phyloP scores from a whole-genome alignment of 108 stramenopile genomes.

The Nitzschia putrida region DNA sequence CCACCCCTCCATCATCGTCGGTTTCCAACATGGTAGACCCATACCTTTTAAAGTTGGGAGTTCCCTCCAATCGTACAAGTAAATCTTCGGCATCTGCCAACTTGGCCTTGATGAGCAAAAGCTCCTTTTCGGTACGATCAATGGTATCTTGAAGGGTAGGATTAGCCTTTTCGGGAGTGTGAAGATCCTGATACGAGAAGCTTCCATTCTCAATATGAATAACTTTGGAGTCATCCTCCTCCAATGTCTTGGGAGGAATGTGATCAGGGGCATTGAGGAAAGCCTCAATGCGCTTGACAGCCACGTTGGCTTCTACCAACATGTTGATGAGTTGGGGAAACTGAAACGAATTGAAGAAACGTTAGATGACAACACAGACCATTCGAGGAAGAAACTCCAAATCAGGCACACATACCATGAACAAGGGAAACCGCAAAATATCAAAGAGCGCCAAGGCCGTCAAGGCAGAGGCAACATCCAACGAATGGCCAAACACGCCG shows the following conservation, averaged over 20 bases:
- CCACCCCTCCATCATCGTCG: slow-evolving; percentile 1
- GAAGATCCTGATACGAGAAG: slow-evolving; percentile 26
- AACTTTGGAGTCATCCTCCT: slow-evolving; percentile 29
- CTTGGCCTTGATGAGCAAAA: slow-evolving; percentile 51
- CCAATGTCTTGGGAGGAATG: slow-evolving; percentile 39
- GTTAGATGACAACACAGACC: too few species aligned
- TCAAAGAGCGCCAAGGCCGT: slow-evolving; percentile 90
- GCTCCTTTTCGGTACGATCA: slow-evolving; percentile 59
- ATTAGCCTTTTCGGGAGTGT: slow-evolving; percentile 17
- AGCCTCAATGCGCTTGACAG: slow-evolving; percentile 70
- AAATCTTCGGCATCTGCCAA: slow-evolving; percentile 66
- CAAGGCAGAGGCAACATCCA: slow-evolving; percentile 79
- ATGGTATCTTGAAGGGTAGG: slow-evolving; percentile 41
- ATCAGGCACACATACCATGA: slow-evolving; percentile 70
- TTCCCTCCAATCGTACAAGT: slow-evolving; percentile 20
- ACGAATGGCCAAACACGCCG: slow-evolving; percentile 43
- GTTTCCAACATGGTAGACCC: neutral
- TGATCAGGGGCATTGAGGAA: slow-evolving; percentile 72
- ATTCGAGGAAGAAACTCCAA: neutral
- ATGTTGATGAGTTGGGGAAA: slow-evolving; percentile 71
- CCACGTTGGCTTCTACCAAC: slow-evolving; percentile 87
- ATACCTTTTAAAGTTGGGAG: slow-evolving; percentile 1
- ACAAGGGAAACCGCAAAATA: slow-evolving; percentile 94
- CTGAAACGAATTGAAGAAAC: neutral
- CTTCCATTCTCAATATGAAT: slow-evolving; percentile 28